Base-by-base conservation (phyloP, 805 yeast genomes). In the Geotrichum ghanense region DNA sequence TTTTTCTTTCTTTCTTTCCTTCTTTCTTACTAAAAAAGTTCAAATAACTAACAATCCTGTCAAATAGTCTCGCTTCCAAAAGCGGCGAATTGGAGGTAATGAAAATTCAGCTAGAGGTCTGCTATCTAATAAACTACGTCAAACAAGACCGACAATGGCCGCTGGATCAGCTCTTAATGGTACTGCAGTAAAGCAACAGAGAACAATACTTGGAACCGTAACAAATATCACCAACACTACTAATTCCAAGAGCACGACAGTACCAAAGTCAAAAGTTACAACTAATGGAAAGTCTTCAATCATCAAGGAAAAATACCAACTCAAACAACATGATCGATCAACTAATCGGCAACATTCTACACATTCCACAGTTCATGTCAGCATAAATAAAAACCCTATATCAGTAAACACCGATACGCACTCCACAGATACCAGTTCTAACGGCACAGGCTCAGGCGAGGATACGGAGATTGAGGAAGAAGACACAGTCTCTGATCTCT, bases 1-100 rank as follows among this genome's bases (percentile, higher is more conserved):
- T 19, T 31, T 31, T 31, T 9, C 7, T n/a, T 6, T 31, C 16
- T 31, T 31, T 31, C 37, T n/a, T n/a, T 12, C 16, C 17, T 12
- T 31, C 37, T n/a, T n/a, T n/a, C 37, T 12, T 31, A n/a, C 37
- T 31, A n/a, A 4, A 31, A n/a, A 10, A 31, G 5, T 6, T 31
- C 5, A 5, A 31, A n/a, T 10, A 6, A 31, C 37, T 31, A 31
- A 31, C 37, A 6, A n/a, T 31, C 16, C 17, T n/a, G n/a, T n/a
- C n/a, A n/a, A n/a, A n/a, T 31, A 31, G 37, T 31, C 37, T 31
- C 37, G 37, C 37, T 31, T 31, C 17, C 37, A 31, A 31, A 31
- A 31, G 37, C 37, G 37, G 14, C 12, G 16, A 31, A 19, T 31
- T 12, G 16, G 12, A 19, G 16, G 37, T 19, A n/a, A 31, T 31